phyloP scores from a whole-genome alignment of 768 basidiomycete species.

The Psilocybe cyanescens region DNA sequence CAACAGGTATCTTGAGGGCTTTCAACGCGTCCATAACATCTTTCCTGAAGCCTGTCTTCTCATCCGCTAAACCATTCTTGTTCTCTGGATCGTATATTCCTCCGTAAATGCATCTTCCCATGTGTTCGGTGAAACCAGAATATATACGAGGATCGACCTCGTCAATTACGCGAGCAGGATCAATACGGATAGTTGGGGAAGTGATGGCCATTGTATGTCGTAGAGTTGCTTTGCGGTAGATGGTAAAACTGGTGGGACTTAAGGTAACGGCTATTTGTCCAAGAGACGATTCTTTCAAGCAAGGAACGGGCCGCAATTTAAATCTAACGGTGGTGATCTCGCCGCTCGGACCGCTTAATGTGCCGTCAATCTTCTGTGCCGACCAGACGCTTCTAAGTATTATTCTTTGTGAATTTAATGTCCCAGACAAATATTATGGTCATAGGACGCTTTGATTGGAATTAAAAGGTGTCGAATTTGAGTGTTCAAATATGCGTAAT shows the following conservation, averaged over 20 bases:
- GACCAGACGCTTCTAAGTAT: no score
- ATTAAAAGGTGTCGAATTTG: no score
- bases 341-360: no score
- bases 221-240: neutral
- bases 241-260: neutral
- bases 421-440: no score
- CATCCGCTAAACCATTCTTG: slow-evolving; percentile 37
- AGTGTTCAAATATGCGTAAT: no score
- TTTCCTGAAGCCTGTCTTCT: slow-evolving; percentile 48
- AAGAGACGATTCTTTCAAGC: neutral
- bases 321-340: neutral
- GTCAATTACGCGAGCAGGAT: slow-evolving; percentile 43
- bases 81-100: slow-evolving; percentile 48
- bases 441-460: no score
- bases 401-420: no score
- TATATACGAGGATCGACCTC: slow-evolving; percentile 54
- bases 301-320: neutral
- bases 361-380: no score
- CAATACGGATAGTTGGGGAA: slow-evolving; percentile 40
- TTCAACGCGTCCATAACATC: slow-evolving; percentile 52
- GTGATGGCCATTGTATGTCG: neutral
- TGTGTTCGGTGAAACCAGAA: slow-evolving; percentile 66
- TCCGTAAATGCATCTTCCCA: slow-evolving; percentile 59
- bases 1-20: slow-evolving; percentile 50
- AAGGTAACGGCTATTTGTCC: neutral